Percentiles rank a stretch among this genome's conserved stretches.
Evolutionary conservation across 2,329 filamentous ascomycete genomes (phyloP).

Genomic region (Phaeosphaeria sp.): DNA sequence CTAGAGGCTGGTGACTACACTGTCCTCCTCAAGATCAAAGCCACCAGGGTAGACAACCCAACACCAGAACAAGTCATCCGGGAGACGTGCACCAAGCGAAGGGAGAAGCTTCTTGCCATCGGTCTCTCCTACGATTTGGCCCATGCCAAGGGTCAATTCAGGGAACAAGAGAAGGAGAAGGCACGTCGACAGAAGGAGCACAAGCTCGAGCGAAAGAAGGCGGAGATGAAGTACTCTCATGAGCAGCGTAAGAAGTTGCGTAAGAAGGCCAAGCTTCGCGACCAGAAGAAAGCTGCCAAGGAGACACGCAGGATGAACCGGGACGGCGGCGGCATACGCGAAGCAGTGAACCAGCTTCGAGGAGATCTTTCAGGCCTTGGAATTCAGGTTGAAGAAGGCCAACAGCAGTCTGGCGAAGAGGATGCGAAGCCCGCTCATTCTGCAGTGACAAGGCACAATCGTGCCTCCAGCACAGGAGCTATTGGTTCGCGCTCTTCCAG

Average conservation of each 20-base stretch:
- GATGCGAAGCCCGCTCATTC: constrained; percentile 39
- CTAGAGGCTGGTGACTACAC: constrained; percentile 78
- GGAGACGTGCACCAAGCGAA: constrained; percentile 65
- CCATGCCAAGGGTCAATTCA: constrained; percentile 68
- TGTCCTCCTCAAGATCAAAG: constrained; percentile 77
- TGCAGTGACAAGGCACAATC: constrained; percentile 35
- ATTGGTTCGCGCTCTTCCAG: constrained; percentile 40
- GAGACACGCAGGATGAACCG: constrained; percentile 31
- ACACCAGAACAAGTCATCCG: constrained; percentile 73
- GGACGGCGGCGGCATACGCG: constrained; percentile 26
- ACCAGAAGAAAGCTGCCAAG: constrained; percentile 48
- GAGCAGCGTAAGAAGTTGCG: constrained; percentile 44
- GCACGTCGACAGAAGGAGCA: constrained; percentile 49
- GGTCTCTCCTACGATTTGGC: constrained; percentile 74
- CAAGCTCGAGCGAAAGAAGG: constrained; percentile 45
- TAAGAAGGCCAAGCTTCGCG: constrained; percentile 47
- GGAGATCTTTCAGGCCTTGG: constrained; percentile 42
- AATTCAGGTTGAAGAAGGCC: constrained; percentile 43
- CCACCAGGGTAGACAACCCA: constrained; percentile 61
- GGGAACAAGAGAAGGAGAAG: constrained; percentile 58
- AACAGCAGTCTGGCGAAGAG: constrained; percentile 34
- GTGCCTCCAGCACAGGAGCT: constrained; percentile 37
- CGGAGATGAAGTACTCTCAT: constrained; percentile 46
- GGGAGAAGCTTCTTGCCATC: constrained; percentile 77
- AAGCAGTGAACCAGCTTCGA: constrained; percentile 36